Conservation (phyloP, 176 grass and related monocot species). For the Elymus sibiricus region DNA sequence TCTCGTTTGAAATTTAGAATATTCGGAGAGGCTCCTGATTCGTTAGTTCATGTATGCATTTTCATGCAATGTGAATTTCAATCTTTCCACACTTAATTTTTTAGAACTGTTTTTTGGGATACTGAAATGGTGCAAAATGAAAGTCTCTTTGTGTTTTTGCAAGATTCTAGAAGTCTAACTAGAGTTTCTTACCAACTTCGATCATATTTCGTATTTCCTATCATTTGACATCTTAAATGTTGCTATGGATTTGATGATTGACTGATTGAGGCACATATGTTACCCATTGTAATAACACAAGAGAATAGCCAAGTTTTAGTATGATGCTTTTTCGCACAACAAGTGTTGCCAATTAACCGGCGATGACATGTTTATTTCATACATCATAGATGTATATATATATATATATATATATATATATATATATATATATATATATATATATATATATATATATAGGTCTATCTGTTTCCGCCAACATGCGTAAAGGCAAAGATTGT, state of each 20-base stretch:
- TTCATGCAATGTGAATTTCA: neutral
- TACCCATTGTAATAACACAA: conserved; percentile 10
- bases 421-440: no score
- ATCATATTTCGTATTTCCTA: neutral
- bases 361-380: neutral
- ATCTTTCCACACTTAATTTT: neutral
- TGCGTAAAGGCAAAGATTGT: conserved; percentile 46
- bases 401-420: no score
- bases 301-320: neutral
- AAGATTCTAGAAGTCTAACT: neutral
- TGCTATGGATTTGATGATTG: neutral
- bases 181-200: neutral
- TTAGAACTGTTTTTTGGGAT: neutral
- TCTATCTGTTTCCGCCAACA: conserved; percentile 14
- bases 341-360: neutral
- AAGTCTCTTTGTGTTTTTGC: neutral
- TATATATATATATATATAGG: no score
- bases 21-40: conserved; percentile 32
- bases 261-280: neutral
- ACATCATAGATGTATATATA: no score
- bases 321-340: neutral
- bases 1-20: conserved; percentile 41
- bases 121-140: neutral
- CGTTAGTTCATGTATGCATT: conserved; percentile 47
- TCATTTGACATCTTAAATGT: neutral